Evolutionary conservation across 805 yeast species (phyloP).

Genomic region (Yarrowia keelungensis): DNA sequence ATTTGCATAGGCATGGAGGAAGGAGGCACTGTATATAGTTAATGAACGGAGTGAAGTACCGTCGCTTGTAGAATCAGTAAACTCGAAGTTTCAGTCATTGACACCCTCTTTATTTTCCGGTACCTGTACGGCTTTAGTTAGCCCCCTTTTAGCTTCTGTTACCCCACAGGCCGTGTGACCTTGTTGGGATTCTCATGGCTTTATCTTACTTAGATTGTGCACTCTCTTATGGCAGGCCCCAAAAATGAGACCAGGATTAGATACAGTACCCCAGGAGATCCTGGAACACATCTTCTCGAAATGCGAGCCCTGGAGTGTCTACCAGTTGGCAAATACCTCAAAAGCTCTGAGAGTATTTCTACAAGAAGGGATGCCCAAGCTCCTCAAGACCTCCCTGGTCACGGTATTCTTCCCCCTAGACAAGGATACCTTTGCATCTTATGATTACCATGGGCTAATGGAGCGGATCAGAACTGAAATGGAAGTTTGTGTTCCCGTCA

Average conservation of each 20-base stretch:
- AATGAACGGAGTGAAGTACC: too few relatives aligned
- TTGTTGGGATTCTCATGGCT: neutral
- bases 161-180: neutral
- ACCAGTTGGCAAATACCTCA: conserved; percentile 6
- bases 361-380: neutral
- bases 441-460: conserved; percentile 4
- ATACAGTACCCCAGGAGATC: conserved; percentile 14
- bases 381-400: neutral
- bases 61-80: too few relatives aligned
- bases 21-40: conserved; percentile 8
- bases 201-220: conserved; percentile 7
- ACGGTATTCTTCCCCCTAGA: conserved; percentile 8
- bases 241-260: conserved; percentile 7
- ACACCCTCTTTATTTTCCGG: too few relatives aligned
- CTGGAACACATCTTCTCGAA: neutral
- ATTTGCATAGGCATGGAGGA: conserved; percentile 3
- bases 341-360: neutral
- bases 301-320: conserved; percentile 5
- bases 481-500: neutral
- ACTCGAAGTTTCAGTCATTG: too few relatives aligned
- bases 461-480: neutral
- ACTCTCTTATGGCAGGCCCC: neutral
- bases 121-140: neutral
- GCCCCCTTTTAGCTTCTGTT: conserved; percentile 8
- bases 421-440: neutral